Evolutionary conservation across 2,329 filamentous ascomycete species (phyloP), one percentile per base, ranked within the genome.

Genomic region (Alternaria rosae): DNA sequence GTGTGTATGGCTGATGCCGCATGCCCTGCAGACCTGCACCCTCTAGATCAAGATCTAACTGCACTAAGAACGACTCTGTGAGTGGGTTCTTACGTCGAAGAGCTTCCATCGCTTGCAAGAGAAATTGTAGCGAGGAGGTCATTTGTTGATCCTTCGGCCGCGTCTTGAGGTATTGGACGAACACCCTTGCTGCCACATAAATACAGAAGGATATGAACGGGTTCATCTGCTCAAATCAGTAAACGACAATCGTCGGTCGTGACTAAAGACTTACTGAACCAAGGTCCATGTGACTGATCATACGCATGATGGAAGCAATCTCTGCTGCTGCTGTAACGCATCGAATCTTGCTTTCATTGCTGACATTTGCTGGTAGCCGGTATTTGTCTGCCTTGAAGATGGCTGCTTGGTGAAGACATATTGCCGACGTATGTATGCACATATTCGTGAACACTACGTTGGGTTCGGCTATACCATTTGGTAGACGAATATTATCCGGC

Each of bases 351-450:
- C 94, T 97, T 76, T 98, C 94, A 1, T 91, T 89, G 66, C 92
- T 90, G 48, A 97, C 90, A 17, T 91, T 89, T 1, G 86, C 83
- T 1, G 92, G 89, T 63, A 97, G 82, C 55, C 89, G 87, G 78
- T 97, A 91, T 80, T 93, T 95, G 72, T 98, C 94, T 0, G 94
- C 93, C 77, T 97, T 98, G 85, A 94, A 97, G 20, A 99, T 98
- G 25, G 95, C 95, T 3, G 94, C 95, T 81, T 99, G 95, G 74
- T 99, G 95, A n/a, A 99, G 83, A 78, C 94, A 98, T 56, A 99
- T 98, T 2, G 93, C 93, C 1, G 94, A 97, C 0, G 95, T 97
- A 77, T 98, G 94, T 30, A 99, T 93, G 75, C 92, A 93, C 93
- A 99, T 97, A 73, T 98, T 98, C 59, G 92, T 89, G 77, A 97